Percentiles rank a stretch among this genome's conserved stretches.
Conservation (phyloP, 2,329 filamentous ascomycete species). For the Colletotrichum musicola region DNA sequence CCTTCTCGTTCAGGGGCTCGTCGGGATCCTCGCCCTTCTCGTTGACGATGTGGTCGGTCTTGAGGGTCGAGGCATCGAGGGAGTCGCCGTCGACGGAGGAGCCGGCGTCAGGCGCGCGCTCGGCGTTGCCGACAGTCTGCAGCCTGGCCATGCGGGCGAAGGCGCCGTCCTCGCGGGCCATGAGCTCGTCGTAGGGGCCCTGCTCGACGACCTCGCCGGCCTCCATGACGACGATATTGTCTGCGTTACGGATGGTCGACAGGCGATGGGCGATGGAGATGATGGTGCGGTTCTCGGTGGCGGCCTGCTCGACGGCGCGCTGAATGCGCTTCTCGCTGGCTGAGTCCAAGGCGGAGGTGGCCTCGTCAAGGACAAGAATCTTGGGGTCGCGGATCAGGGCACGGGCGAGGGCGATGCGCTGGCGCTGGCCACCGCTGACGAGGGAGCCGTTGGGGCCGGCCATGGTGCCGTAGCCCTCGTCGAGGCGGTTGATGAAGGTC, state of each 20-base stretch:
- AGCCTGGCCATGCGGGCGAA: constrained; percentile 44
- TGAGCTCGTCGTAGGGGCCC: constrained; percentile 72
- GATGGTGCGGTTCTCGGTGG: constrained; percentile 67
- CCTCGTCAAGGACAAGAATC: constrained; percentile 65
- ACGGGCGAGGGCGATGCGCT: constrained; percentile 63
- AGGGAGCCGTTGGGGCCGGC: constrained; percentile 61
- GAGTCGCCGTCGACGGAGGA: constrained; percentile 40
- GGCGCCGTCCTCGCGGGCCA: constrained; percentile 57
- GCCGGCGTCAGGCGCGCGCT: constrained; percentile 33
- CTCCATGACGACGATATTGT: constrained; percentile 76
- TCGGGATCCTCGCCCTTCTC: constrained; percentile 26
- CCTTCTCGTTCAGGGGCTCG: constrained; percentile 11
- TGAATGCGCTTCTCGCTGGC: constrained; percentile 62
- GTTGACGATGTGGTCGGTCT: constrained; percentile 24
- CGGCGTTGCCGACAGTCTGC: constrained; percentile 40
- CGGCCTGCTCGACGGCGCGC: constrained; percentile 51
- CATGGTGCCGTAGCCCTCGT: constrained; percentile 60
- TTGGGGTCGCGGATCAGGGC: constrained; percentile 62
- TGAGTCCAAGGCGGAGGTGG: constrained; percentile 65
- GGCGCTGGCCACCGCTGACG: constrained; percentile 65
- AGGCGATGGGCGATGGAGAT: constrained; percentile 75
- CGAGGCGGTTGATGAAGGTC: constrained; percentile 61
- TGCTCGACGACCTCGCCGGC: constrained; percentile 72
- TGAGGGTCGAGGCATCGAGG: constrained; percentile 35
- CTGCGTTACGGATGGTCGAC: constrained; percentile 72